A percentile compares a stretch with the other conserved stretches of the same genome.
phyloP scores from a whole-genome alignment of 208 protist genomes.

The Leishmania martiniquensis region DNA sequence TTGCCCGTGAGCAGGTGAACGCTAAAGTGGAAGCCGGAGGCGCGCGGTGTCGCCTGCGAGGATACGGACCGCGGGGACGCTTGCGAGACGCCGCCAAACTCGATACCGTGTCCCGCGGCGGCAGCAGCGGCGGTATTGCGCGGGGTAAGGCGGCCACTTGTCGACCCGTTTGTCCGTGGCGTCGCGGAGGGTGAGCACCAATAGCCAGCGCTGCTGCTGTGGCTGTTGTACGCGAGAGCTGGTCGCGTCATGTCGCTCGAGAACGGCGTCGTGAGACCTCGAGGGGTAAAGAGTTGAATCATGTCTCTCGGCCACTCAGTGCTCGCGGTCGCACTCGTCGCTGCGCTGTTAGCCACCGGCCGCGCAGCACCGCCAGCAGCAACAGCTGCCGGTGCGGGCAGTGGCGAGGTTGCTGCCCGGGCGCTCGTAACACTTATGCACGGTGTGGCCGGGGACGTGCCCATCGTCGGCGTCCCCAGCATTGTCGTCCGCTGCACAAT shows the following conservation, averaged over 20 bases:
- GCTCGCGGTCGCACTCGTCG: conserved; percentile 6
- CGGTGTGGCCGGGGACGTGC: background rate
- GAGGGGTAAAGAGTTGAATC: conserved; percentile 65
- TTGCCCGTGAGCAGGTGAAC: conserved; percentile 75
- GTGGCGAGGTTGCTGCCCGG: background rate
- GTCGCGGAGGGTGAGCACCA: conserved; percentile 15
- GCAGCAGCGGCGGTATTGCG: conserved; percentile 12
- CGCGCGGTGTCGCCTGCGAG: conserved; percentile 16
- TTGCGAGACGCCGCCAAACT: background rate
- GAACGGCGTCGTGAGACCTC: conserved; percentile 54
- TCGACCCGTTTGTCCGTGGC: conserved; percentile 26
- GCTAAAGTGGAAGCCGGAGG: conserved; percentile 55
- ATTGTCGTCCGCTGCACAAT: conserved; percentile 51
- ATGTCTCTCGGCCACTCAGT: conserved; percentile 58
- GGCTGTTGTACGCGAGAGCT: conserved; percentile 3
- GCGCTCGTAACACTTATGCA: background rate
- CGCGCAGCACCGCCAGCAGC: background rate
- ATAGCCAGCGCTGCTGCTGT: background rate
- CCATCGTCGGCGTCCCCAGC: background rate
- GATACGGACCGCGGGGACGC: conserved; percentile 16
- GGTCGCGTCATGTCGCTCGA: conserved; percentile 43
- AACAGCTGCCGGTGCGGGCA: background rate
- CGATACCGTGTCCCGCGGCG: background rate
- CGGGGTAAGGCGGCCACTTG: conserved; percentile 22
- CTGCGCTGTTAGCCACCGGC: conserved; percentile 2